Conservation (phyloP, 352 stramenopile species). For the Lagenidium giganteum region DNA sequence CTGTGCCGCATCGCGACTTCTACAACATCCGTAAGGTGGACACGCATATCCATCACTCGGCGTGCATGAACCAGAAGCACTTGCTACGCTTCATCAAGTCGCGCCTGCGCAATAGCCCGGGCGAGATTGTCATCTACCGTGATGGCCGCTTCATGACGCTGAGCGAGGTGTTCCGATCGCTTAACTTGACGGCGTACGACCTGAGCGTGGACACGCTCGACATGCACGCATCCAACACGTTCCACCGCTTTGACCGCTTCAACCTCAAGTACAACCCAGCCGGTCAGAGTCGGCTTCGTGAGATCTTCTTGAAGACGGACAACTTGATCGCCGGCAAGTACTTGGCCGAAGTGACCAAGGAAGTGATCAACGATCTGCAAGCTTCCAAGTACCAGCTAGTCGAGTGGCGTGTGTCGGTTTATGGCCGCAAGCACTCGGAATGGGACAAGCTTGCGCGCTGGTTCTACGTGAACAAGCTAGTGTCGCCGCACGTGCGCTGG, state of each 20-base stretch:
- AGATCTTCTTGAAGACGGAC: conserved; percentile 99
- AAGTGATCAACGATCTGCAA: conserved; percentile 84
- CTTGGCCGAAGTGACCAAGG: conserved; percentile 95
- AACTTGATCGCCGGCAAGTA: conserved; percentile 96
- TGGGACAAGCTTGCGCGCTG: conserved; percentile 96
- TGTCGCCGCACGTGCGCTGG: conserved; percentile 95
- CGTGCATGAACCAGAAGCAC: conserved; percentile 96
- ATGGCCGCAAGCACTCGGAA: conserved; percentile 91
- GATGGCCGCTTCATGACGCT: conserved; percentile 96
- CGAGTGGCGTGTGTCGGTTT: conserved; percentile 94
- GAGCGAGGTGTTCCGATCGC: conserved; percentile 90
- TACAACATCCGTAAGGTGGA: conserved; percentile 98
- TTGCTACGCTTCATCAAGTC: conserved; percentile 91
- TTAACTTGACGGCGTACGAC: conserved; percentile 96
- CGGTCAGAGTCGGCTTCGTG: conserved; percentile 90
- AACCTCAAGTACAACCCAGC: conserved; percentile 99
- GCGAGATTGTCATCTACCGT: conserved; percentile 93
- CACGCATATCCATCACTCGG: conserved; percentile 98
- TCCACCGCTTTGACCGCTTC: conserved; percentile 99
- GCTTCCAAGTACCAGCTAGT: conserved; percentile 94
- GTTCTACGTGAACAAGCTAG: conserved; percentile 93
- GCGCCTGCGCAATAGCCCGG: conserved; percentile 67
- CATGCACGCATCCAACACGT: conserved; percentile 99
- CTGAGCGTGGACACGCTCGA: conserved; percentile 98
- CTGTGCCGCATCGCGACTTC: conserved; percentile 97